Evolutionary conservation across 2,329 filamentous ascomycete species (phyloP), one percentile per base, ranked within the genome.

Genomic region (Beauveria rudraprayagi): DNA sequence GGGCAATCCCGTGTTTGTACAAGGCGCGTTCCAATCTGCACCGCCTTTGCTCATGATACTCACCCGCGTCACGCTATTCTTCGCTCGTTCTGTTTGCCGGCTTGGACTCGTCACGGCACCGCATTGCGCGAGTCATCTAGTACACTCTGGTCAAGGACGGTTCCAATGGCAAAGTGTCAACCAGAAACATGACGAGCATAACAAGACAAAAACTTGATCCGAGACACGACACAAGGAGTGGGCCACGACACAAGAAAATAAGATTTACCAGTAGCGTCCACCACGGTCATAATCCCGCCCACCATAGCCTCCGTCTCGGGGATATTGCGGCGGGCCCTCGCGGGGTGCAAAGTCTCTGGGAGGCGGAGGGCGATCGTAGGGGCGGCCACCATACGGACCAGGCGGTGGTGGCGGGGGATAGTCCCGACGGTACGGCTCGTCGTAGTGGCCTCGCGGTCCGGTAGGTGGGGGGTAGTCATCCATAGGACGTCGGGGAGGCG

Each of bases 371-470:
- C 85, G 82, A 65, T 86, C 86, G 3, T 73, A 74, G 48, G 83
- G 78, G 50, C 80, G 81, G 65, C 82, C 83, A 66, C 75, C 77
- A 67, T 88, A 88, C 53, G 83, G 83, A 62, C 87, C 84, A 22
- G 72, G 76, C 55, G 85, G 81, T 60, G 86, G 80, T 54, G 85
- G 83, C 65, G 85, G 83, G 65, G 86, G 83, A 69, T 88, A 83
- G 70, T 89, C 83, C 65, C 86, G 79, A 67, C 85, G 83, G 76
- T 93, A 94, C 34, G 88, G 87, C 68, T 94, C 91, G 62, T 92
- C 89, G 69, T 89, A 90, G 62, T 88, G 79, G 66, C 83, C 80
- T 64, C 88, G 80, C 60, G 82, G 80, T 40, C 62, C 63, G 61
- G 86, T 85, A 60, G 86, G 85, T 67, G 77, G 48, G 10, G 50